Evolutionary conservation across 2,329 filamentous ascomycete genomes (phyloP), one percentile per base, ranked within the genome.

Genomic region (Mycosphaerella sp.): DNA sequence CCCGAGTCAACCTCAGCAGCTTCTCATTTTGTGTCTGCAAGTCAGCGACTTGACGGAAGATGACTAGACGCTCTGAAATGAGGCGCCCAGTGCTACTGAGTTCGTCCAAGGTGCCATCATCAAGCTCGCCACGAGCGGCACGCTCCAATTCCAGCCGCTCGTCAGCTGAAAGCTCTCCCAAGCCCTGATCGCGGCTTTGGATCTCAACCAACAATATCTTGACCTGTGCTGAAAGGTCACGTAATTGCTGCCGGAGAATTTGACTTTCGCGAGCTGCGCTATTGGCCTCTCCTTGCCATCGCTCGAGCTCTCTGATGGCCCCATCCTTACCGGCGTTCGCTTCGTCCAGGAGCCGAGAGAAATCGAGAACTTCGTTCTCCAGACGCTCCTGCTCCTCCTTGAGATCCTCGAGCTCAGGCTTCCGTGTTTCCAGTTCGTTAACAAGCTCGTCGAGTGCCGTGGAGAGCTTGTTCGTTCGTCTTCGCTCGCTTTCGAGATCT

Each of bases 201-300:
- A 90, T 80, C 70, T 95, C 92, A 70, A 95, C 87, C 4, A 96
- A 79, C 5, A 98, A 80, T 67, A 95, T 85, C 69, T 95, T 95
- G 59, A 96, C 82, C 70, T 98, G 91, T 1, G 87, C 85, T 64
- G 90, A 90, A 17, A 95, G 79, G 69, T 97, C 93, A 34, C 92
- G 86, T 7, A 97, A 77, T 68, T 96, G 90, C 60, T 90, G 87
- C 48, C 86, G 86, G 23, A 95, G 76, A 39, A 96, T 88, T 56
- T 87, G 84, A 32, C 81, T 79, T 71, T 97, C 90, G 44, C 76
- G 78, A 5, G 73, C 70, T 26, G 79, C 70, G 14, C 80, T 80
- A 55, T 80, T 79, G 52, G 90, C 78, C 53, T 88, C 80, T n/a
- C 81, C 81, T 67, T 93, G 85, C 50, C 85, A 86, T 71, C 87